Conservation (phyloP, 306 rosid species). For the Acacia acuminata region DNA sequence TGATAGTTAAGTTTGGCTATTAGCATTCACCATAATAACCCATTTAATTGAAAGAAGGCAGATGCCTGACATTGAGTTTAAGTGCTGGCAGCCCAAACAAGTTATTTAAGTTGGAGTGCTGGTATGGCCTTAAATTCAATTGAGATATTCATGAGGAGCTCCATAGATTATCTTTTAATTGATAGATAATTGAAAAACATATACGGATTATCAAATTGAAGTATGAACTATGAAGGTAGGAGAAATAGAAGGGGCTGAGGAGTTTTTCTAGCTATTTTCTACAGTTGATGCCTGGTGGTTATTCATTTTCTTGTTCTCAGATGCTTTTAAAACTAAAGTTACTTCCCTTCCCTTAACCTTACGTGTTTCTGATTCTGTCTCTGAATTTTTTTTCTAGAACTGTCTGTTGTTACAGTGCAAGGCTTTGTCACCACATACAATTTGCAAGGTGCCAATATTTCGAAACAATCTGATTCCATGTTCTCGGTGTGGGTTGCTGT, state of each 20-base stretch:
- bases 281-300: background rate
- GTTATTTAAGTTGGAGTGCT: slow-evolving; percentile 22
- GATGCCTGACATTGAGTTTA: background rate
- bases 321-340: background rate
- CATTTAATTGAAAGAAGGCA: slow-evolving; percentile 17
- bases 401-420: background rate
- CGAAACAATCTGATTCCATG: slow-evolving; percentile 8
- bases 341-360: background rate
- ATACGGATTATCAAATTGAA: background rate
- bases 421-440: slow-evolving; percentile 9
- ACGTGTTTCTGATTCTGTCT: background rate
- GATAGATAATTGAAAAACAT: background rate
- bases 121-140: background rate
- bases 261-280: background rate
- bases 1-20: slow-evolving; percentile 22
- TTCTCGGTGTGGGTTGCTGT: slow-evolving; percentile 21
- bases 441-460: slow-evolving; percentile 5
- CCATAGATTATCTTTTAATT: background rate
- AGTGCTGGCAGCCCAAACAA: background rate
- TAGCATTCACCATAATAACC: background rate
- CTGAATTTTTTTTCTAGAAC: slow-evolving; percentile 12
- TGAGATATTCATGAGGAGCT: background rate
- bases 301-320: background rate
- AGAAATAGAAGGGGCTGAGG: background rate
- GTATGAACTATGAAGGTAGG: background rate